Conservation (phyloP, 371 early-diverging fungal species). For the Mucor ambiguus region DNA sequence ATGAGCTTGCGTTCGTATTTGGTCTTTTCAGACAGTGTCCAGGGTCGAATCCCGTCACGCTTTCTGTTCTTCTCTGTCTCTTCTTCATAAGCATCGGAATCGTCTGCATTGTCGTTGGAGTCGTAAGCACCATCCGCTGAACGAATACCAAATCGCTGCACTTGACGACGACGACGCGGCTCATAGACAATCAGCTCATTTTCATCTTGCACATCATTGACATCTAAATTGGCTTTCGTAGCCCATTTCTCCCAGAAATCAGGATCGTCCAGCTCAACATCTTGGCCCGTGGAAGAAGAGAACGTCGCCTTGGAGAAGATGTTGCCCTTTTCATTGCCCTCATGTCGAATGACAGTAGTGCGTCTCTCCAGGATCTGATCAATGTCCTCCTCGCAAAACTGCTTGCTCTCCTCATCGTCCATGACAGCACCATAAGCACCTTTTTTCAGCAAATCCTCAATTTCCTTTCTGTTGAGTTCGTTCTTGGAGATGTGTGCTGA, state of each 20-base stretch:
- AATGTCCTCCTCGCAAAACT: slow-evolving; percentile 97
- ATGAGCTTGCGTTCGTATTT: slow-evolving; percentile 83
- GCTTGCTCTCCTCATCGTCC: slow-evolving; percentile 80
- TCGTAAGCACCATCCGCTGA: slow-evolving; percentile 29
- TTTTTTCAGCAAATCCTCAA: slow-evolving; percentile 89
- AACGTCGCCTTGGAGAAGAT: slow-evolving; percentile 97
- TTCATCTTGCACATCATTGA: slow-evolving; percentile 53
- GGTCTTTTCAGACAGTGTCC: slow-evolving; percentile 79
- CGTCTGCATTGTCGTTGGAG: slow-evolving; percentile 39
- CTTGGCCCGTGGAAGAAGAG: slow-evolving; percentile 48
- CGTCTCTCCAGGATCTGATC: slow-evolving; percentile 93
- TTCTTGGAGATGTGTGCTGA: slow-evolving; percentile 36
- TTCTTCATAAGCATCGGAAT: slow-evolving; percentile 45
- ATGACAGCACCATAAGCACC: slow-evolving; percentile 91
- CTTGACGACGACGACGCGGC: slow-evolving; percentile 67
- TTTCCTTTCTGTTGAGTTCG: slow-evolving; percentile 76
- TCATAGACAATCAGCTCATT: slow-evolving; percentile 67
- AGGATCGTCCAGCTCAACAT: slow-evolving; percentile 91
- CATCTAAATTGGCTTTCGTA: slow-evolving; percentile 68
- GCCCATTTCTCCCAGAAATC: slow-evolving; percentile 97
- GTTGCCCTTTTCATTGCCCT: slow-evolving; percentile 73
- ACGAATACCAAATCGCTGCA: slow-evolving; percentile 50
- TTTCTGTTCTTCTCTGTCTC: slow-evolving; percentile 32
- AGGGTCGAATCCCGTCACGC: slow-evolving; percentile 53
- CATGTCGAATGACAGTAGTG: slow-evolving; percentile 87